Base-by-base conservation (phyloP, 192 early-diverging fungal species). In the Chytriomyces sp. region DNA sequence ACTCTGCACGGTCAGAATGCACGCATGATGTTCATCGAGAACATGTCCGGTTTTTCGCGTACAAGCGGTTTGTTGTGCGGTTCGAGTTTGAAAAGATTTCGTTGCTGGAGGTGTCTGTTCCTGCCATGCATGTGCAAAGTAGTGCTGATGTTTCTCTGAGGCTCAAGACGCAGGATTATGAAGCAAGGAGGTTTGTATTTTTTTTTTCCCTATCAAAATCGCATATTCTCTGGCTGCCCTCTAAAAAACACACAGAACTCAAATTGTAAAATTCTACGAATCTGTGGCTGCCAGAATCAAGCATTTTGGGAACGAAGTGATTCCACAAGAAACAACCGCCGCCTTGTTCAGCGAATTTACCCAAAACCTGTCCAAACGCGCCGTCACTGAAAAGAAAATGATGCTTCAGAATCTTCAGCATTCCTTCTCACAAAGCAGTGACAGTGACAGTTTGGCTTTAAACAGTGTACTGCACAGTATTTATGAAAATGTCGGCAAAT, bases 391-490 rank as follows among this genome's bases (percentile, higher is more conserved):
- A 82, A 93, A 91, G 49, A 93, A 94, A 44, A 85, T 91, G 75
- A 87, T 95, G 57, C 85, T 95, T 43, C 94, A 97, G 81, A 77
- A 92, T 4, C 86, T 97, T 1, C 93, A 96, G 70, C 94, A 97
- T 72, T 92, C 92, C 0, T 91, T 92, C 75, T 88, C 93, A 65
- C 92, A 89, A 78, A 94, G 91, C 7, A 83, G 87, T 13, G 85
- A 92, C 2, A 90, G 87, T 10, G 97, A 99, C 78, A 92, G 90
- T 0, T 72, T 97, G 45, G 91, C 95, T 2, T 79, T 97, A 28
- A 96, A 93, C 67, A 84, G 88, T 43, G 94, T 95, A 9, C 85
- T 93, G 8, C 89, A 90, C 67, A 87, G 85, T 10, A 72, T 99
- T 28, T 91, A 94, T 73, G 90, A 91, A 61, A 94, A 94, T 49